Conservation (phyloP, 352 stramenopile species). For the Pythium dissimile region DNA sequence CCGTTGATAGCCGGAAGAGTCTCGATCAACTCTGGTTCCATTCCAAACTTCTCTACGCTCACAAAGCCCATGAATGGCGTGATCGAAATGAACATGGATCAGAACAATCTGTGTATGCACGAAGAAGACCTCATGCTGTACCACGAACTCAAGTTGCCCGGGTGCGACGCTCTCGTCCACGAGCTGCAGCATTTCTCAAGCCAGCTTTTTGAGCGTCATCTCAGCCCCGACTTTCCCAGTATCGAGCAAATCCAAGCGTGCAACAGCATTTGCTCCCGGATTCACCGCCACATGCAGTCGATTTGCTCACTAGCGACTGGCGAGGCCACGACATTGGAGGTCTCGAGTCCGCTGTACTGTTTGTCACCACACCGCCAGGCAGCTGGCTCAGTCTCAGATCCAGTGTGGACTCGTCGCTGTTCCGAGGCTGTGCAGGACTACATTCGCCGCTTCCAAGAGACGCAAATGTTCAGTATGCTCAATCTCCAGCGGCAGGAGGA, state of each 20-base stretch:
- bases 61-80: constrained; percentile 58
- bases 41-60: constrained; percentile 55
- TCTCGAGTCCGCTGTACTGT: constrained; percentile 18
- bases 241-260: constrained; percentile 69
- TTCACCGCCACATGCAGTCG: constrained; percentile 57
- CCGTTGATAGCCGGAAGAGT: constrained; percentile 77
- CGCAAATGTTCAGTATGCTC: constrained; percentile 85
- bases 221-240: constrained; percentile 56
- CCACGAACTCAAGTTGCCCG: constrained; percentile 74
- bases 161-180: constrained; percentile 65
- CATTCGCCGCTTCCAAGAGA: constrained; percentile 62
- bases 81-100: constrained; percentile 83
- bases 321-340: constrained; percentile 23
- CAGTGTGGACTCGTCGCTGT: constrained; percentile 25
- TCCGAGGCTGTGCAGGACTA: constrained; percentile 59
- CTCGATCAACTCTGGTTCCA: constrained; percentile 41
- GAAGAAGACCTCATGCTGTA: constrained; percentile 68
- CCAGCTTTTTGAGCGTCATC: constrained; percentile 53
- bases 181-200: constrained; percentile 55
- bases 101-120: constrained; percentile 73
- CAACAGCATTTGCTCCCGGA: constrained; percentile 59
- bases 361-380: constrained; percentile 13
- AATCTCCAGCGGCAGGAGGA: constrained; percentile 40
- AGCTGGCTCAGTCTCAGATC: background rate
- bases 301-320: constrained; percentile 52